Evolutionary conservation across 1,284 basidiomycete genomes (phyloP), one percentile per base, ranked within the genome.

Genomic region (Agaricales sp.): DNA sequence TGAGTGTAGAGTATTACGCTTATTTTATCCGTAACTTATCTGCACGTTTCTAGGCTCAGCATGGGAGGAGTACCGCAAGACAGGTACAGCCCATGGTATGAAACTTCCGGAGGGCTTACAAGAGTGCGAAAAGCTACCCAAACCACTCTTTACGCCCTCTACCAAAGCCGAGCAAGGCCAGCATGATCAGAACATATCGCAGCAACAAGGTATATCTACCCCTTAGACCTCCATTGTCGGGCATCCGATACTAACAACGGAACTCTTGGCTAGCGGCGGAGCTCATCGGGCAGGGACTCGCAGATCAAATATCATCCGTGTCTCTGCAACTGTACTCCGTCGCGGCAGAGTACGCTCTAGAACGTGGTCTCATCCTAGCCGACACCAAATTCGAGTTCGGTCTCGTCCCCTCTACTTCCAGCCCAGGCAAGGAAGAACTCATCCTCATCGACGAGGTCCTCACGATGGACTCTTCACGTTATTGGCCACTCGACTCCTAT

Each of bases 121-220:
- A n/a, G 95, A 99, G 70, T 90, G 87, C 4, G 74, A 89, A 56
- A 84, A 87, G 59, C 70, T 97, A 22, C 78, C 84, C 4, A 71
- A 85, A 57, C 90, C 95, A 0, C 68, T 98, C 43, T 96, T 99
- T 63, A 99, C 96, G 0, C 96, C 96, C 0, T 95, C 91, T 1
- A 99, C 95, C 8, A 99, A 99, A 65, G 96, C 95, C 0, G 93
- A 94, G 52, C 84, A 90, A 59, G 96, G 96, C 3, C 76, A 78
- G 37, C 94, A 99, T 61, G 95, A 99, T 64, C 94, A 98, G 65
- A 99, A 99, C 65, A 97, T 99, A 55, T 92, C 94, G 48, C 92
- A 93, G 1, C 84, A 88, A 57, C 75, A 81, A 75, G 87, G 92
- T 88, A 48, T 44, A 64, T 46, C n/a, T 51, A 51, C 51, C 13